phyloP scores from a whole-genome alignment of 305 asterid genomes.

The Striga hermonthica region DNA sequence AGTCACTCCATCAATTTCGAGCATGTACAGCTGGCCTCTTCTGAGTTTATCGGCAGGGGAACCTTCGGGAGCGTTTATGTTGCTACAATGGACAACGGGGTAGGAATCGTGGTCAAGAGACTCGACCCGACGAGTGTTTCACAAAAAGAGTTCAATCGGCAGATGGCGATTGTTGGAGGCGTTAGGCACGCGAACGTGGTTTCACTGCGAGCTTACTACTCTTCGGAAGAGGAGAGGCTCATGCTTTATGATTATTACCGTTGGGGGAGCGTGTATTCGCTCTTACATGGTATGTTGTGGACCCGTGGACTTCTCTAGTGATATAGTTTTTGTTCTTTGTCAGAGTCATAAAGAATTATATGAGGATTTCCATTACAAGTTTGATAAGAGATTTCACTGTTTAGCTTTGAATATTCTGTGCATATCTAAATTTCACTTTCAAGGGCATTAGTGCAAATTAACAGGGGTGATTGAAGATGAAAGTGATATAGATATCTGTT shows the following conservation, averaged over 20 bases:
- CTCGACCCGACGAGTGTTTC: constrained; percentile 9
- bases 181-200: constrained; percentile 29
- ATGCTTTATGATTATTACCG: constrained; percentile 27
- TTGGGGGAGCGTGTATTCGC: constrained; percentile 2
- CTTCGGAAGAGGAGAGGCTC: constrained; percentile 19
- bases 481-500: not conserved
- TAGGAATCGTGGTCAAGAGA: constrained; percentile 29
- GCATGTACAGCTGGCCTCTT: not conserved
- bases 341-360: not conserved
- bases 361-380: not conserved
- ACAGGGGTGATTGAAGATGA: not conserved
- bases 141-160: constrained; percentile 9
- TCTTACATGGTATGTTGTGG: constrained; percentile 27
- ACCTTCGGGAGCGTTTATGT: constrained; percentile 19
- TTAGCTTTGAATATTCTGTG: not conserved
- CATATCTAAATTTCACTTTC: not conserved
- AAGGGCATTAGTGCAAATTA: not conserved
- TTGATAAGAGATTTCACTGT: not conserved
- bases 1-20: constrained; percentile 5
- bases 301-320: not conserved
- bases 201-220: constrained; percentile 29
- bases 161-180: constrained; percentile 21
- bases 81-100: constrained; percentile 17
- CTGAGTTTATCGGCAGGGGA: constrained; percentile 25
- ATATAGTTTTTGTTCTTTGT: not conserved